A percentile compares a stretch with the other conserved stretches of the same genome.
Conservation (phyloP, 2,329 filamentous ascomycete genomes). For the Fusarium sarcochroum region DNA sequence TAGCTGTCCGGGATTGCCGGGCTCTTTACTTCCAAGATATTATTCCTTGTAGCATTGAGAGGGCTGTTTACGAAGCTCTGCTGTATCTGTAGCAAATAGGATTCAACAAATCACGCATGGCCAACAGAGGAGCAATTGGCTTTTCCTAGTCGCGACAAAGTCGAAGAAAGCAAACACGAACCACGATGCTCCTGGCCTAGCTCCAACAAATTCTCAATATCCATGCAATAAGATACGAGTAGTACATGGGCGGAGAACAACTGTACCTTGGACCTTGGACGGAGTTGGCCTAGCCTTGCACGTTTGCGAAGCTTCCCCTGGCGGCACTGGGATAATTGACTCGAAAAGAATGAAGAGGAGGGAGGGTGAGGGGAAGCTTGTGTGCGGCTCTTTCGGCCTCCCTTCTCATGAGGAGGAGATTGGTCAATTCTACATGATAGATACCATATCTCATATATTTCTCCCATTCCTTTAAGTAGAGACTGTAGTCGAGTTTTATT, state of each 20-base stretch:
- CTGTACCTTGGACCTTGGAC: slow-evolving; percentile 18
- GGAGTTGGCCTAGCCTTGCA: slow-evolving; percentile 35
- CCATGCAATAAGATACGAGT: slow-evolving; percentile 22
- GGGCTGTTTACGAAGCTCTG: slow-evolving; percentile 8
- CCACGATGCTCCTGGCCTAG: slow-evolving; percentile 39
- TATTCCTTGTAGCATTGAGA: slow-evolving; percentile 20
- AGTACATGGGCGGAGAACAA: background rate
- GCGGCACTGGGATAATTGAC: no score
- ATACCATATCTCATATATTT: background rate
- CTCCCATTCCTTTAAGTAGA: no score
- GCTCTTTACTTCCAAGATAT: slow-evolving; percentile 27
- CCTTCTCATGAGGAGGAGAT: slow-evolving; percentile 12
- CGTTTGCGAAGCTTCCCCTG: no score
- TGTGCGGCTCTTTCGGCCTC: slow-evolving; percentile 28
- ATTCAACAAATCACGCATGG: slow-evolving; percentile 40
- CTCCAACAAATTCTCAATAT: slow-evolving; percentile 16
- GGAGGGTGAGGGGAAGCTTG: slow-evolving; percentile 27
- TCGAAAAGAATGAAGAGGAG: background rate
- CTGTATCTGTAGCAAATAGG: background rate
- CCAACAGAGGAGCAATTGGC: slow-evolving; percentile 32
- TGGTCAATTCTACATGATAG: background rate
- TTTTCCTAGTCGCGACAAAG: slow-evolving; percentile 26
- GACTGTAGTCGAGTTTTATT: no score
- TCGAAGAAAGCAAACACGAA: slow-evolving; percentile 5
- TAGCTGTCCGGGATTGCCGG: slow-evolving; percentile 26